Evolutionary conservation across 176 grass and related monocot species (phyloP), one percentile per base, ranked within the genome.

Genomic region (Avena insularis): DNA sequence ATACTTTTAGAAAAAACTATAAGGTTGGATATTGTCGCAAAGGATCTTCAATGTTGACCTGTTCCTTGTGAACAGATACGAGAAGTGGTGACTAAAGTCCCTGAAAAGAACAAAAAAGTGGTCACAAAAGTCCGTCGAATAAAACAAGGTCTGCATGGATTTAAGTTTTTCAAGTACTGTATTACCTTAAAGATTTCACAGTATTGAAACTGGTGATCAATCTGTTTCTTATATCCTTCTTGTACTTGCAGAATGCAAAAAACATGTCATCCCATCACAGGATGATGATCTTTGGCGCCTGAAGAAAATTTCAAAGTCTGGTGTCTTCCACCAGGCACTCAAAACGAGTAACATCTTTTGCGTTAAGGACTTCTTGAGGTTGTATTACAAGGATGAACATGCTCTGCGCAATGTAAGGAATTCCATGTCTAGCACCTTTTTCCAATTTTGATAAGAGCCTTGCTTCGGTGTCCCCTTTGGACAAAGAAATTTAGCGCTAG

Each of bases 211-310:
- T 16, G 27, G 43, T 14, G 21, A 23, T 16, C 12, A 12, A 43
- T 57, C 36, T 59, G 1, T 66, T 79, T 76, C 46, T 59, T 38
- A 2, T 33, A 5, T 67, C 10, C 33, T 35, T 23, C 77, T 8
- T 36, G 15, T 50, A 25, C 29, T 38, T 83, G 17, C 40, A 94
- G 90, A 46, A 63, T 73, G 4, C 45, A 64, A 63, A 86, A 95
- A 91, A 45, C 57, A 40, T 61, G 21, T 13, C 40, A 86, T 69
- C 67, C 91, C 91, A 68, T 58, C 17, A 21, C 35, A 62, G 20
- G 13, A 89, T 9, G 91, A 95, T 38, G 84, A 91, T 23, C 57
- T 95, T 1, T 93, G 88, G 81, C 60, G 83, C 53, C 40, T 95
- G 20, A 70, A 85, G 8, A 50, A 54, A 31, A 89, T 93, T 62